A percentile compares a stretch with the other conserved stretches of the same genome.
These are phyloP conservation scores for Pseudozyma hubeiensis DNA, from an alignment of 1,284 basidiomycete genomes.

Conservation along the genomic window DNA sequence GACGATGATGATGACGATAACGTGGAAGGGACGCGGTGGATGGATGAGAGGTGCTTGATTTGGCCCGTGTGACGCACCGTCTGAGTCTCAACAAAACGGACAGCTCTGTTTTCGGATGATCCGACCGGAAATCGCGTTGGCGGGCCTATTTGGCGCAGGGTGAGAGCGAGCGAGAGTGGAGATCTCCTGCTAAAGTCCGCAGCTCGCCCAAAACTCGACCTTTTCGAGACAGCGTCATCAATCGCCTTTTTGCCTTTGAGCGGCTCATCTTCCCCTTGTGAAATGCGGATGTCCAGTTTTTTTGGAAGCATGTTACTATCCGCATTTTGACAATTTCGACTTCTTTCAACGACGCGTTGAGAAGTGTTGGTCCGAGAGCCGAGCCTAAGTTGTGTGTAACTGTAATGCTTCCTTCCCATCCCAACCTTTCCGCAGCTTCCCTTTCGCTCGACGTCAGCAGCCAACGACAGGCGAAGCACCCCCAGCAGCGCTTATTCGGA, in stretches of 20 bases:
- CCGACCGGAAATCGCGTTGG: slow-evolving; percentile 15
- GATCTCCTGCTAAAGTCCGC: too few relatives aligned
- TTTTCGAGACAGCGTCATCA: neutral
- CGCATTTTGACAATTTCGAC: too few relatives aligned
- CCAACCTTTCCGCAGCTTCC: neutral
- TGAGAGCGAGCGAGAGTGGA: too few relatives aligned
- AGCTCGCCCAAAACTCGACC: neutral
- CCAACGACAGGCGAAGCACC: too few relatives aligned
- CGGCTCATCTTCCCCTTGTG: neutral
- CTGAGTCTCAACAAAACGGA: neutral
- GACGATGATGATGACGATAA: neutral
- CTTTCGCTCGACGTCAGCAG: too few relatives aligned
- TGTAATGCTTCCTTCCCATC: slow-evolving; percentile 14
- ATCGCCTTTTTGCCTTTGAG: neutral
- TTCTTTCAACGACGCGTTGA: neutral
- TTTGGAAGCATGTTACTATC: too few relatives aligned
- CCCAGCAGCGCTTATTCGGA: too few relatives aligned
- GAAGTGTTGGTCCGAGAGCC: slow-evolving; percentile 48
- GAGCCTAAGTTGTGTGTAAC: slow-evolving; percentile 4
- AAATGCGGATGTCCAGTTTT: too few relatives aligned
- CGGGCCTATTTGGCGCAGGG: neutral
- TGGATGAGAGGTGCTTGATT: slow-evolving; percentile 2
- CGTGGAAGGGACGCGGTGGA: neutral
- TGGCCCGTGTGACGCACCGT: slow-evolving; percentile 21
- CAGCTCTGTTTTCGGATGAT: slow-evolving; percentile 5